Evolutionary conservation across 805 yeast species (phyloP).

Genomic region (Pichia thaimueangensis): DNA sequence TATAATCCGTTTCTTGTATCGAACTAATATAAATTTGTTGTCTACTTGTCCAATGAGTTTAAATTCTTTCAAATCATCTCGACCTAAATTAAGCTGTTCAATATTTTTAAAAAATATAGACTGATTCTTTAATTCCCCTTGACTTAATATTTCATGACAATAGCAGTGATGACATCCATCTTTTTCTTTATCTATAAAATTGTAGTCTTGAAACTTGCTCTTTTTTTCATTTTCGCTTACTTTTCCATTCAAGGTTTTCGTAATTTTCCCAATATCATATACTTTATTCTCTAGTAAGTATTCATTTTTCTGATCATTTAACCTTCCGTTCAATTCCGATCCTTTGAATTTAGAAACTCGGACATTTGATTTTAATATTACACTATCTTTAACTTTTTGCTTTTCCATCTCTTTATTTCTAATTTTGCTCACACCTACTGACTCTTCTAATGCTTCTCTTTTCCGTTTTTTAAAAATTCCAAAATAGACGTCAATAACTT

Average conservation of each 20-base stretch:
- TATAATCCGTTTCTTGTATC: constrained; percentile 19
- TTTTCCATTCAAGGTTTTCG: not conserved
- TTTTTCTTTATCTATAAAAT: not conserved
- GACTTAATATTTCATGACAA: constrained; percentile 4
- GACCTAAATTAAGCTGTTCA: constrained; percentile 3
- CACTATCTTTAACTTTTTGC: not conserved
- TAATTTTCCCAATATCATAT: not conserved
- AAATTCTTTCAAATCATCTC: constrained; percentile 18
- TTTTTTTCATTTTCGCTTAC: not conserved
- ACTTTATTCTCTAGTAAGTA: not conserved
- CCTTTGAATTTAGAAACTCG: constrained; percentile 4
- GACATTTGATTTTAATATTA: constrained; percentile 4
- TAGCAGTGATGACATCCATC: not conserved
- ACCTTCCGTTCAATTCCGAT: constrained; percentile 3
- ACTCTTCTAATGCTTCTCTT: not conserved
- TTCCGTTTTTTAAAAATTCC: constrained; percentile 2
- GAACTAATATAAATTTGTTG: constrained; percentile 53
- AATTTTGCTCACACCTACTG: not conserved
- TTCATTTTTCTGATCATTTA: not conserved
- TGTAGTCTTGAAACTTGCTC: not conserved
- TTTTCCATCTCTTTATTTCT: not conserved
- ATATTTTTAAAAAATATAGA: constrained; percentile 7
- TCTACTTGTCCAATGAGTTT: constrained; percentile 54
- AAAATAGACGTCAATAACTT: constrained; percentile 27
- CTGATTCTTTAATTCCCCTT: not conserved